phyloP scores from a whole-genome alignment of 805 yeast species.

The Lipomyces spencermartinsiae region DNA sequence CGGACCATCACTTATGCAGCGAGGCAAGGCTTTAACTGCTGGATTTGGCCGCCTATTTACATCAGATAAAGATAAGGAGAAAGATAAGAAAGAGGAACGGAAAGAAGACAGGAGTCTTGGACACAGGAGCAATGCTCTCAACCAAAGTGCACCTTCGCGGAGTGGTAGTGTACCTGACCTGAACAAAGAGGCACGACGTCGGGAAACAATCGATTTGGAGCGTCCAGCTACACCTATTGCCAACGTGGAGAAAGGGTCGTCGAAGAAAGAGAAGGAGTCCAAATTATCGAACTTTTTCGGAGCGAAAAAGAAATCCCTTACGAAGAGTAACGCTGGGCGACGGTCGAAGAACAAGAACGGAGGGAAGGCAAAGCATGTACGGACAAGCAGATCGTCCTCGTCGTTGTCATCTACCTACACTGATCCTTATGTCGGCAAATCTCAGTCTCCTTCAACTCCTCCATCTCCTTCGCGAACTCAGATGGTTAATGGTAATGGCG shows the following conservation, averaged over 20 bases:
- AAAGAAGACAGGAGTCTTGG: not conserved
- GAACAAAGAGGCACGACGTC: not conserved
- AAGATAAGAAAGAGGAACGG: constrained; percentile 9
- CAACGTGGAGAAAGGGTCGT: not conserved
- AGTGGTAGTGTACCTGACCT: constrained; percentile 11
- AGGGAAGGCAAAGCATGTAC: constrained; percentile 9
- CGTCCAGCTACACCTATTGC: constrained; percentile 10
- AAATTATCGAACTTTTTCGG: constrained; percentile 24
- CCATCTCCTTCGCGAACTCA: constrained; percentile 13
- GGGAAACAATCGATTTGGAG: constrained; percentile 14
- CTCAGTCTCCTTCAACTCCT: constrained; percentile 14
- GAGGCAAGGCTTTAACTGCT: constrained; percentile 23
- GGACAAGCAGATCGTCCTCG: constrained; percentile 22
- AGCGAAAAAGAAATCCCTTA: constrained; percentile 19
- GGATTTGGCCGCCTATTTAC: constrained; percentile 27
- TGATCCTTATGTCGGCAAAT: constrained; percentile 16
- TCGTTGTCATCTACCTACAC: constrained; percentile 22
- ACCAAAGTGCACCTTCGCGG: constrained; percentile 4
- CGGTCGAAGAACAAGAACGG: not conserved
- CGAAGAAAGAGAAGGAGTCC: constrained; percentile 19
- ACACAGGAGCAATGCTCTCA: not conserved
- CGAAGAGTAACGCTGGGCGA: constrained; percentile 14
- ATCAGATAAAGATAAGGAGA: constrained; percentile 24
- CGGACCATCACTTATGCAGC: constrained; percentile 10
- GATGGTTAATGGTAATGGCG: not conserved